Conservation (phyloP, 768 basidiomycete genomes). For the Cyclocybe aegerita region DNA sequence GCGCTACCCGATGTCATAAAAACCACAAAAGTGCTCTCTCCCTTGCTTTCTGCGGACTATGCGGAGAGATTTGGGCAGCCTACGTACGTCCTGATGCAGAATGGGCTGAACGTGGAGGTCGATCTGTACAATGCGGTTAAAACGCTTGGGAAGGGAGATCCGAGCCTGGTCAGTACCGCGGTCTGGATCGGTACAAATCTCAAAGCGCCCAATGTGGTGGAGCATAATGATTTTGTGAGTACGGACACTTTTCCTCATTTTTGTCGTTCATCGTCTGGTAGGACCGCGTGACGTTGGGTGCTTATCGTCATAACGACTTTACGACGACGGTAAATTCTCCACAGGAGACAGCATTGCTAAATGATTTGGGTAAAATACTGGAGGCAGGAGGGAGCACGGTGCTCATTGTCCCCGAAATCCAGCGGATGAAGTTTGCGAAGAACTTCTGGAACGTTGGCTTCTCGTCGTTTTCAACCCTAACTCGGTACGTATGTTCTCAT, state of each 20-base stretch:
- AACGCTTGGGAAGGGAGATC: constrained; percentile 37
- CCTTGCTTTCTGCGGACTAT: constrained; percentile 52
- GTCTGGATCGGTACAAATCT: constrained; percentile 57
- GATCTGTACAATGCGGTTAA: constrained; percentile 59
- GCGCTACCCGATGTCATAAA: constrained; percentile 64
- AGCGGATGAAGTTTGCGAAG: constrained; percentile 59
- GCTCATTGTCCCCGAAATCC: constrained; percentile 56
- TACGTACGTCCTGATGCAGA: constrained; percentile 64
- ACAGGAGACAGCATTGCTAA: constrained; percentile 39
- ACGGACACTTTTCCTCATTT: neutral
- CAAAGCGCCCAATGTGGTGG: constrained; percentile 42
- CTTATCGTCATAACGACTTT: constrained; percentile 48
- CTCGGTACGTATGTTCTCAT: constrained; percentile 27
- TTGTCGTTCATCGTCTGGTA: neutral
- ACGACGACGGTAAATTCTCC: constrained; percentile 40
- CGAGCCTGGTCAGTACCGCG: constrained; percentile 54
- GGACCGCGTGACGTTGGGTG: constrained; percentile 37
- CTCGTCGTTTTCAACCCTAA: constrained; percentile 51
- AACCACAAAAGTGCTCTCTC: constrained; percentile 55
- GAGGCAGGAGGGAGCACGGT: constrained; percentile 46
- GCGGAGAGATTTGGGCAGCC: constrained; percentile 47
- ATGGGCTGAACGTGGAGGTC: constrained; percentile 69
- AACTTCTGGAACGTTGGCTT: constrained; percentile 66
- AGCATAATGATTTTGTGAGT: constrained; percentile 53
- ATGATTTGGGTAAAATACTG: constrained; percentile 46